These are phyloP conservation scores for Vicia villosa DNA, from an alignment of 306 rosid species.

Conservation along the genomic window DNA sequence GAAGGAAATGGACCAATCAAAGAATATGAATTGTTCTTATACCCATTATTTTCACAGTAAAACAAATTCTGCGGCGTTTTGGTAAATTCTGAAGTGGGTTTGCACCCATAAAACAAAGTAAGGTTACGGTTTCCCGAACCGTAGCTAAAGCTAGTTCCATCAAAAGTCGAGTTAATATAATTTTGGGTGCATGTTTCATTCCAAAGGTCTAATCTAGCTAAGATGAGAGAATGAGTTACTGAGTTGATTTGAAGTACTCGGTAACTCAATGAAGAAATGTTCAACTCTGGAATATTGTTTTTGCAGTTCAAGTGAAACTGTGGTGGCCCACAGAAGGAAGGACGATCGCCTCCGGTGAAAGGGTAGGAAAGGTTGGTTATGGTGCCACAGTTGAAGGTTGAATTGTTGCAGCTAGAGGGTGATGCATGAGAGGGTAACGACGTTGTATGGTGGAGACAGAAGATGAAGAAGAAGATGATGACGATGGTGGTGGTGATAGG, in stretches of 20 bases:
- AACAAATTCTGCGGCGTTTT: conserved; percentile 37
- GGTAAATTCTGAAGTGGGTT: background rate
- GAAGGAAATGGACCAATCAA: conserved; percentile 52
- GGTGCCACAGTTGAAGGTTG: conserved; percentile 57
- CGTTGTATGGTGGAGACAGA: conserved; percentile 34
- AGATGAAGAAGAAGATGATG: conserved; percentile 22
- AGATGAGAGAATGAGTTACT: conserved; percentile 18
- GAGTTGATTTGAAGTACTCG: conserved; percentile 47
- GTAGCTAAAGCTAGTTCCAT: conserved; percentile 11
- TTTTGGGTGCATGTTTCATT: conserved; percentile 45
- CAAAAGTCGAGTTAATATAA: conserved; percentile 40
- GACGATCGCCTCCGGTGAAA: conserved; percentile 55
- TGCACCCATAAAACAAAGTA: conserved; percentile 48
- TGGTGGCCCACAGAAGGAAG: conserved; percentile 56
- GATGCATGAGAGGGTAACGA: conserved; percentile 37
- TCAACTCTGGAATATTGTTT: conserved; percentile 37
- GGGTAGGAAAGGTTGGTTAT: conserved; percentile 53
- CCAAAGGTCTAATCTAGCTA: conserved; percentile 69
- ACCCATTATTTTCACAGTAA: conserved; percentile 27
- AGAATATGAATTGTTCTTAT: conserved; percentile 46
- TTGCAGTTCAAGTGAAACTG: conserved; percentile 50
- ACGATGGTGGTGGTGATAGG: background rate
- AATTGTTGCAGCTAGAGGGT: conserved; percentile 44
- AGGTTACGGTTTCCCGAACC: conserved; percentile 48
- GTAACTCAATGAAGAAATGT: conserved; percentile 38